Evolutionary conservation across 228 moss, liverwort and hornwort genomes (phyloP).

Genomic region (Sphagnum fallax): DNA sequence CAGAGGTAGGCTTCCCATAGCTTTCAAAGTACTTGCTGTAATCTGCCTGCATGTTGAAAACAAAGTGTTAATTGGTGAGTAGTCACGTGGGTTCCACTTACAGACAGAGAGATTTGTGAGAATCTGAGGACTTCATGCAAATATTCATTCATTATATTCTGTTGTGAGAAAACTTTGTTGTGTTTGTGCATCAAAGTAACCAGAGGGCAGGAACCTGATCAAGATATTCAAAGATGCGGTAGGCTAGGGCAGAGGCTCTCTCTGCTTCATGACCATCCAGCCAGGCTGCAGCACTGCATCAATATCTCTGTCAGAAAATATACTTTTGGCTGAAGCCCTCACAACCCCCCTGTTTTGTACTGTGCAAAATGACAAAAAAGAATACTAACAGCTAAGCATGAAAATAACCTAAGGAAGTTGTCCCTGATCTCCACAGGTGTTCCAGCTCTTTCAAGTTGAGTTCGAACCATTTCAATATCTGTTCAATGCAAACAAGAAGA

Average conservation of each 20-base stretch:
- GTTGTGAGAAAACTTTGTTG: neutral
- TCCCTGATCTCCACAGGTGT: slow-evolving; percentile 53
- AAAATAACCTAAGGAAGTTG: slow-evolving; percentile 52
- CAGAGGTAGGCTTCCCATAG: slow-evolving; percentile 54
- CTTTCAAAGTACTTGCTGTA: slow-evolving; percentile 88
- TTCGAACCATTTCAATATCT: slow-evolving; percentile 52
- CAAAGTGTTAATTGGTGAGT: neutral
- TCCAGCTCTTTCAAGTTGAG: slow-evolving; percentile 48
- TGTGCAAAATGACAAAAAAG: neutral
- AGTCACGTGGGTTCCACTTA: neutral
- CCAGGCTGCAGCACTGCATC: slow-evolving; percentile 72
- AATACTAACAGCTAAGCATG: neutral
- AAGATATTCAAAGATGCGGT: slow-evolving; percentile 68
- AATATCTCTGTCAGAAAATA: no score
- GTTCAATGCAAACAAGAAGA: slow-evolving; percentile 9
- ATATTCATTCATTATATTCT: neutral
- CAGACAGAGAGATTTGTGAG: neutral
- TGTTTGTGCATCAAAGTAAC: neutral
- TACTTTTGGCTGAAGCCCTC: no score
- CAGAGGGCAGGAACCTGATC: slow-evolving; percentile 43
- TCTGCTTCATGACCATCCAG: slow-evolving; percentile 66
- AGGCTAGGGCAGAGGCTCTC: slow-evolving; percentile 60
- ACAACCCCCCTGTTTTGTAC: no score
- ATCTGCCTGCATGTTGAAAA: slow-evolving; percentile 50
- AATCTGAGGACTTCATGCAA: neutral